A percentile compares a stretch with the other conserved stretches of the same genome.
phyloP scores from a whole-genome alignment of 1,139 yeast genomes.

The Kazachstania sp. region DNA sequence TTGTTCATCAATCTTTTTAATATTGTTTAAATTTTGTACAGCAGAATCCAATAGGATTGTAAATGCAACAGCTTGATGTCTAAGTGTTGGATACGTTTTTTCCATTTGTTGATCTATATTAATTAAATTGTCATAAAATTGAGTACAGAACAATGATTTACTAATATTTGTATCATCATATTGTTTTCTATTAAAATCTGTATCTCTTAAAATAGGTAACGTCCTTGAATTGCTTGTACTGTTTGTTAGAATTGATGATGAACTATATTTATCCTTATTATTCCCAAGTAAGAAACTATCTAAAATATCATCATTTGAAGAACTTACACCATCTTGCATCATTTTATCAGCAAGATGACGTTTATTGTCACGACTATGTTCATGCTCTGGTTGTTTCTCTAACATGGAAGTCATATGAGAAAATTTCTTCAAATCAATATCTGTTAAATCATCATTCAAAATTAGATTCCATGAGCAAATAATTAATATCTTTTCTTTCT shows the following conservation, averaged over 20 bases:
- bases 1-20: slow-evolving; percentile 47
- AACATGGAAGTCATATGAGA: slow-evolving; percentile 4
- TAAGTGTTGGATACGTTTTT: slow-evolving; percentile 52
- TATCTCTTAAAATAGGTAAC: not conserved
- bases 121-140: slow-evolving; percentile 45
- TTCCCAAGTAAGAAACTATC: not conserved
- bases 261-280: not conserved
- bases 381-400: not conserved
- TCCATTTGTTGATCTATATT: slow-evolving; percentile 47
- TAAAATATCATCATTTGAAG: not conserved
- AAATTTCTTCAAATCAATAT: slow-evolving; percentile 9
- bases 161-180: slow-evolving; percentile 6
- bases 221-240: not conserved
- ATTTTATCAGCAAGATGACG: not conserved
- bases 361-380: not conserved
- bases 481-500: slow-evolving; percentile 33
- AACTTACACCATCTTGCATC: not conserved
- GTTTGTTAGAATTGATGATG: not conserved
- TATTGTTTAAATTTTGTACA: slow-evolving; percentile 39
- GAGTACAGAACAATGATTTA: slow-evolving; percentile 10
- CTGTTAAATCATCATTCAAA: slow-evolving; percentile 26
- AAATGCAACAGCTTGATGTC: slow-evolving; percentile 67
- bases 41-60: slow-evolving; percentile 72
- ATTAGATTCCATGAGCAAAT: slow-evolving; percentile 36
- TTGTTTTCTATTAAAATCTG: not conserved